These are phyloP conservation scores for Drechslerella coelobrocha DNA, from an alignment of 2,329 filamentous ascomycete species.

Conservation along the genomic window DNA sequence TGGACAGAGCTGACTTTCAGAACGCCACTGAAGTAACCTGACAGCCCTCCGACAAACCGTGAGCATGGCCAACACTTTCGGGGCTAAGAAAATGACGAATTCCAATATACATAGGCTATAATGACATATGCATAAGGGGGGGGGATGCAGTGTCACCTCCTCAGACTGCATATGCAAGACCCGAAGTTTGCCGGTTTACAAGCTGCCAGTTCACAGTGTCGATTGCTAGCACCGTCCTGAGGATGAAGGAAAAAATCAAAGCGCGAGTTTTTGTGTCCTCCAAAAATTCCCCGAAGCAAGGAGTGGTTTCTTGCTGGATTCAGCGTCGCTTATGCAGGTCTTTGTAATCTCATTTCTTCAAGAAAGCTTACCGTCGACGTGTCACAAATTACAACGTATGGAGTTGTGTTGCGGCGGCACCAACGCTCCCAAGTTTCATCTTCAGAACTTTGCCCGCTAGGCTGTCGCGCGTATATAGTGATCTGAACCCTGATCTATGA, in stretches of 20 bases:
- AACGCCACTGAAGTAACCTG: not conserved
- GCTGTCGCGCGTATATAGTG: no score
- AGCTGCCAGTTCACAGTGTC: no score
- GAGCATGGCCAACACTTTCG: not conserved
- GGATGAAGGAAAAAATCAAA: not conserved
- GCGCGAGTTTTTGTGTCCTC: not conserved
- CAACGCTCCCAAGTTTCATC: slow-evolving; percentile 32
- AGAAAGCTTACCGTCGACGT: not conserved
- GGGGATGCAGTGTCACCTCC: not conserved
- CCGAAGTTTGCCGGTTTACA: no score
- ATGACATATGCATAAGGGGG: not conserved
- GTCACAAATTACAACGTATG: slow-evolving; percentile 48
- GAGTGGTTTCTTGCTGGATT: slow-evolving; percentile 11
- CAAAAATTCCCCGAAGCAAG: slow-evolving; percentile 9
- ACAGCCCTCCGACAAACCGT: not conserved
- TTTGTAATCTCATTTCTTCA: slow-evolving; percentile 19
- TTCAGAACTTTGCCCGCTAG: no score
- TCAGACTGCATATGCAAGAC: slow-evolving; percentile 9
- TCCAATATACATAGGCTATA: not conserved
- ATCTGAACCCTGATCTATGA: no score
- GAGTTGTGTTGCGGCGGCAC: slow-evolving; percentile 39
- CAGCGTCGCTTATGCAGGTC: slow-evolving; percentile 43
- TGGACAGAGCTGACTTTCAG: not conserved
- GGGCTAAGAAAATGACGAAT: slow-evolving; percentile 2
- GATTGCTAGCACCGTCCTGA: not conserved